phyloP scores from a whole-genome alignment of 805 yeast genomes.

The Lipomyces chichibuensis region DNA sequence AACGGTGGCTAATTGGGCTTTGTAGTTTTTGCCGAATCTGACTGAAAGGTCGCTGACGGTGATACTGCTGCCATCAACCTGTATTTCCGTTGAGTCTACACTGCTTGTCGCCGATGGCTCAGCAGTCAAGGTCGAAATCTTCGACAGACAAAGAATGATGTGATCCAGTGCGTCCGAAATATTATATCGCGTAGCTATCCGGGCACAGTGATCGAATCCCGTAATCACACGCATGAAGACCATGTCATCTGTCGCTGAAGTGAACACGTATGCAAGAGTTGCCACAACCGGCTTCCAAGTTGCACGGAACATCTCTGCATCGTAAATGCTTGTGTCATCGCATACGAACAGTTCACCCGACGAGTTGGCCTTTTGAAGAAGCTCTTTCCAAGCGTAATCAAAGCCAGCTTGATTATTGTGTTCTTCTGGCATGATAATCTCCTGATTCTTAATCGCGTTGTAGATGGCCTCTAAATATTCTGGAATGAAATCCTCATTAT shows the following conservation, averaged over 20 bases:
- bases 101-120: conserved; percentile 40
- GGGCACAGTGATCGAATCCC: conserved; percentile 82
- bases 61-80: conserved; percentile 56
- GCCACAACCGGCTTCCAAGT: conserved; percentile 67
- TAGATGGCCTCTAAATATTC: conserved; percentile 86
- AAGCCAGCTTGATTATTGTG: conserved; percentile 92
- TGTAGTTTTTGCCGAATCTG: conserved; percentile 84
- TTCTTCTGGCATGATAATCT: conserved; percentile 97
- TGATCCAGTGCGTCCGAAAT: conserved; percentile 62
- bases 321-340: conserved; percentile 54
- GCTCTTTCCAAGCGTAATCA: conserved; percentile 63
- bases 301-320: conserved; percentile 67
- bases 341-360: conserved; percentile 35
- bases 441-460: conserved; percentile 76
- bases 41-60: conserved; percentile 82
- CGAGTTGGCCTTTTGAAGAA: conserved; percentile 39
- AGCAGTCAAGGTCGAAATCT: conserved; percentile 65
- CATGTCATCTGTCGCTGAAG: conserved; percentile 88
- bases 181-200: conserved; percentile 68
- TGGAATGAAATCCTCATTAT: conserved; percentile 72
- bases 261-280: conserved; percentile 75
- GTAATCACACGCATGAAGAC: conserved; percentile 85
- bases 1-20: conserved; percentile 86
- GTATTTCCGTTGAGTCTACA: conserved; percentile 45
- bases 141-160: conserved; percentile 66